Conservation (phyloP, 2,329 filamentous ascomycete genomes). For the Claviceps purpurea region DNA sequence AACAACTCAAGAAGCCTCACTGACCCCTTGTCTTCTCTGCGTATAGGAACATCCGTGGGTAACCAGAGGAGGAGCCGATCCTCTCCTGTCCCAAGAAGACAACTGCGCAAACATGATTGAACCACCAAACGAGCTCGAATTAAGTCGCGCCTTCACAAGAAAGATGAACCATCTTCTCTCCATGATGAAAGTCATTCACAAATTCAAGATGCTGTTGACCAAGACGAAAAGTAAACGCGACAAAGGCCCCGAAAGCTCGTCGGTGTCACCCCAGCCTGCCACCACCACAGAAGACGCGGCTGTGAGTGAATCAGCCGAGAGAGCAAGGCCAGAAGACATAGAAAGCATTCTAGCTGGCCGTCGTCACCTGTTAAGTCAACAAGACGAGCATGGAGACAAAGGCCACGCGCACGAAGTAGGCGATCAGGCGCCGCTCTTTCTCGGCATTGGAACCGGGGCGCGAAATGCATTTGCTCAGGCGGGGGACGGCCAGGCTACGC, state of each 20-base stretch:
- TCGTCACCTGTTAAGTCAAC: slow-evolving; percentile 23
- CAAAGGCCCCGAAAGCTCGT: not conserved
- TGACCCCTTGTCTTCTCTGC: not conserved
- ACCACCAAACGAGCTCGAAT: slow-evolving; percentile 76
- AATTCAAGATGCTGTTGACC: slow-evolving; percentile 66
- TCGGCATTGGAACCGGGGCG: slow-evolving; percentile 63
- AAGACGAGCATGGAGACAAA: slow-evolving; percentile 26
- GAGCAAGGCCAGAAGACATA: slow-evolving; percentile 33
- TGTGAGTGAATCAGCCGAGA: slow-evolving; percentile 17
- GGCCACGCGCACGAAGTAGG: slow-evolving; percentile 44
- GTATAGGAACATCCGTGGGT: slow-evolving; percentile 82
- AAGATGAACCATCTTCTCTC: slow-evolving; percentile 79
- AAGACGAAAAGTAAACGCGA: slow-evolving; percentile 14
- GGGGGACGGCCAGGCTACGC: slow-evolving; percentile 22
- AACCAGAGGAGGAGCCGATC: slow-evolving; percentile 64
- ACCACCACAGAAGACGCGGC: not conserved
- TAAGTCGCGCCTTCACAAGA: slow-evolving; percentile 79
- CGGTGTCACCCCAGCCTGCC: not conserved
- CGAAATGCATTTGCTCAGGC: slow-evolving; percentile 30
- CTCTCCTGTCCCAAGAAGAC: slow-evolving; percentile 66
- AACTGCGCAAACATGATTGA: slow-evolving; percentile 75
- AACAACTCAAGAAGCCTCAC: not conserved
- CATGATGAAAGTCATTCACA: slow-evolving; percentile 82
- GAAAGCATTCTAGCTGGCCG: slow-evolving; percentile 34
- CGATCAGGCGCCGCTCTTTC: slow-evolving; percentile 49